Conservation (phyloP, 1,284 basidiomycete genomes). For the Naganishia albida region DNA sequence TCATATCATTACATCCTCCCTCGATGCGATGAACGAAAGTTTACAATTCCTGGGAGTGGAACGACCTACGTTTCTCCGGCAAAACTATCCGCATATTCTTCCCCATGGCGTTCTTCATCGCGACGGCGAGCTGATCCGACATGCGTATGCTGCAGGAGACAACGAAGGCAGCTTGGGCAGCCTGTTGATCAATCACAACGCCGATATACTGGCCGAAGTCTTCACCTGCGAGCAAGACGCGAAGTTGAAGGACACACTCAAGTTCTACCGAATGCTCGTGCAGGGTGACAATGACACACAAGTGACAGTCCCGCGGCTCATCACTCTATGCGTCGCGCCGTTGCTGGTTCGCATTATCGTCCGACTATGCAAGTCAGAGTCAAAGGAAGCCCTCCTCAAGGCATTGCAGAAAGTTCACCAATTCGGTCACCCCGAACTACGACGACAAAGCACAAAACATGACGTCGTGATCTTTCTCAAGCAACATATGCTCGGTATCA, state of each 20-base stretch:
- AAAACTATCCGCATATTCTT: constrained; percentile 67
- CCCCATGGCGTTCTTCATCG: constrained; percentile 69
- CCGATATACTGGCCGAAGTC: constrained; percentile 71
- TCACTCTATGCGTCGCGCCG: constrained; percentile 18
- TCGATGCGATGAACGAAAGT: constrained; percentile 61
- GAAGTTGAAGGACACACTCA: constrained; percentile 60
- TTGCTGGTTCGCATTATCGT: constrained; percentile 16
- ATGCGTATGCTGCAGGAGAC: constrained; percentile 49
- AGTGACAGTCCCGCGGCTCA: constrained; percentile 22
- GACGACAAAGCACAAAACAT: constrained; percentile 37
- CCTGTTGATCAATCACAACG: constrained; percentile 66
- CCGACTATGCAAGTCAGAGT: constrained; percentile 42
- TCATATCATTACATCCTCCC: constrained; percentile 58
- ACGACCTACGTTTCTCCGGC: constrained; percentile 66
- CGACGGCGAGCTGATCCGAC: constrained; percentile 50
- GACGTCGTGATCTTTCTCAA: constrained; percentile 65
- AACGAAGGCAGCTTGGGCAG: constrained; percentile 56
- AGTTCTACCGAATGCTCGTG: constrained; percentile 61
- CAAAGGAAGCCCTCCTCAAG: constrained; percentile 12
- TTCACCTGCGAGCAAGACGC: constrained; percentile 71
- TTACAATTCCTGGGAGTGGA: constrained; percentile 65
- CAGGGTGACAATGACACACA: constrained; percentile 24
- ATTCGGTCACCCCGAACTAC: constrained; percentile 45
- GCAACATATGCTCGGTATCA: constrained; percentile 74
- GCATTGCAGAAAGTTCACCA: constrained; percentile 21